Evolutionary conservation across 441 rosid genomes (phyloP).

Genomic region (Adansonia grandidieri): DNA sequence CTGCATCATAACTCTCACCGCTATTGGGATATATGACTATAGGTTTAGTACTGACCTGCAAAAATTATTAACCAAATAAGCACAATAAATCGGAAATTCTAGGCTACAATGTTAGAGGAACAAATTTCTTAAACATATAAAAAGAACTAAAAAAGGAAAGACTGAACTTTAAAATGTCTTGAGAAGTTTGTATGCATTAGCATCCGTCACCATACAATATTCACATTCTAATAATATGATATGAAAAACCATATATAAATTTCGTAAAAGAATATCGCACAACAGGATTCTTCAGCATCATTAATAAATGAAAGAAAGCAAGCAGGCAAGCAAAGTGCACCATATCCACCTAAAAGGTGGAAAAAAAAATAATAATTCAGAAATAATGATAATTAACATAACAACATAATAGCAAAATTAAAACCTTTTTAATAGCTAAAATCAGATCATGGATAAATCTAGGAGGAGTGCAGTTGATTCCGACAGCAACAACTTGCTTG

Average conservation of each 20-base stretch:
- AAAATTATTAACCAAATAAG: constrained; percentile 23
- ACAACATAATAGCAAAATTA: not conserved
- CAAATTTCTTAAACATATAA: not conserved
- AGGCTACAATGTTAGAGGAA: not conserved
- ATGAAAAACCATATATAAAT: not conserved
- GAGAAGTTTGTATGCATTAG: not conserved
- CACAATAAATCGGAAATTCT: not conserved
- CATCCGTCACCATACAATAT: not conserved
- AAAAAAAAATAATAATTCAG: not conserved
- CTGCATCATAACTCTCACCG: constrained; percentile 79
- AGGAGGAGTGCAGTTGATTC: constrained; percentile 95
- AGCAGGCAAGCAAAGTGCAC: not conserved
- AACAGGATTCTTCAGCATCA: not conserved
- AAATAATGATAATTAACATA: not conserved
- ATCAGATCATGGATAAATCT: constrained; percentile 72
- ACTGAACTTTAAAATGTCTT: not conserved
- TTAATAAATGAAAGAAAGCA: too few relatives aligned
- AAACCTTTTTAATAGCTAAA: constrained; percentile 60
- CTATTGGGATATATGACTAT: constrained; percentile 86
- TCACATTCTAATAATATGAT: not conserved
- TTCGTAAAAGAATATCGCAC: not conserved
- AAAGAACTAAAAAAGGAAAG: not conserved
- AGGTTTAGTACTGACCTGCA: constrained; percentile 80
- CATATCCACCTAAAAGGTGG: not conserved
- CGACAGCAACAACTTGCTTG: constrained; percentile 73